Conservation (phyloP, 352 stramenopile genomes). For the Paralagenidium karlingii region DNA sequence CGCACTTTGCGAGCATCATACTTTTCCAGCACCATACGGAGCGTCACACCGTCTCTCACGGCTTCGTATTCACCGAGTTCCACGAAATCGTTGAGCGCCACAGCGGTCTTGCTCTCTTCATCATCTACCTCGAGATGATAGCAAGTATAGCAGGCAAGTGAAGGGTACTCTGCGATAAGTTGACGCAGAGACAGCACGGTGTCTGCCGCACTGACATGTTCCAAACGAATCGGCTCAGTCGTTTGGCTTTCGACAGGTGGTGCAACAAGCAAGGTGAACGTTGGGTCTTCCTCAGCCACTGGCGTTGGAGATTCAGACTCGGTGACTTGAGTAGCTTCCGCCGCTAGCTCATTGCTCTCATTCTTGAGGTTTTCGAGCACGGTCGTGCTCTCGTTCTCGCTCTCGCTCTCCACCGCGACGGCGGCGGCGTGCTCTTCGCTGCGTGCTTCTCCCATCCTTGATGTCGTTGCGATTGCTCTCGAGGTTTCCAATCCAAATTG, state of each 20-base stretch:
- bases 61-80: conserved; percentile 74
- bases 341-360: too few species aligned
- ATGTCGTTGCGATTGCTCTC: too few species aligned
- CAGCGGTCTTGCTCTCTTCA: conserved; percentile 7
- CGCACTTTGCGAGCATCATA: conserved; percentile 80
- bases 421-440: too few species aligned
- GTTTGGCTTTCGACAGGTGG: conserved; percentile 14
- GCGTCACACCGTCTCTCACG: conserved; percentile 38
- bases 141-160: conserved; percentile 75
- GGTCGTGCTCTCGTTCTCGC: too few species aligned
- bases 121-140: conserved; percentile 57
- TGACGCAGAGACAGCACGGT: conserved; percentile 75
- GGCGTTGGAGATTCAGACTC: too few species aligned
- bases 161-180: conserved; percentile 69
- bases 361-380: too few species aligned
- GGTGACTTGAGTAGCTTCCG: too few species aligned
- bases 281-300: conserved; percentile 21
- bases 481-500: too few species aligned
- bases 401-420: too few species aligned
- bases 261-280: conserved; percentile 42
- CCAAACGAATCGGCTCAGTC: conserved; percentile 29
- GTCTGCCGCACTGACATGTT: conserved; percentile 58
- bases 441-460: too few species aligned
- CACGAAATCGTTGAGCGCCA: conserved; percentile 74
- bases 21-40: conserved; percentile 79